Percentiles rank a stretch among this genome's conserved stretches.
Conservation (phyloP, 2,329 filamentous ascomycete genomes). For the Tolypocladium tropicale region DNA sequence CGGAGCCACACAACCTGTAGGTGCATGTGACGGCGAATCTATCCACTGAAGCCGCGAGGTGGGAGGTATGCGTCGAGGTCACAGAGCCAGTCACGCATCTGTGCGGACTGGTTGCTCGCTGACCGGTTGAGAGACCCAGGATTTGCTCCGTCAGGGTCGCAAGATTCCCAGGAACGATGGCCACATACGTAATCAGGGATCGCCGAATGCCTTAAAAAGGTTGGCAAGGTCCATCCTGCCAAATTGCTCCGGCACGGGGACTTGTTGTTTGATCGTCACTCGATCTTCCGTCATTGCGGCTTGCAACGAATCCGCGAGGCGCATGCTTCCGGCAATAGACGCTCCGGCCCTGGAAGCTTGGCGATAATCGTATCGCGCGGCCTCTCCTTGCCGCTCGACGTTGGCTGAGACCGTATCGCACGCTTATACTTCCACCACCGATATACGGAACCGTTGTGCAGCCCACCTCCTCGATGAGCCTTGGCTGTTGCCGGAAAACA, state of each 20-base stretch:
- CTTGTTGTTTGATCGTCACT: neutral
- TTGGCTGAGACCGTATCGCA: neutral
- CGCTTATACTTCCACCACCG: neutral
- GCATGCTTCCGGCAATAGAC: neutral
- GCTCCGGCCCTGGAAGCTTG: neutral
- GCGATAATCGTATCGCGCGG: neutral
- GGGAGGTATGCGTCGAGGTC: neutral
- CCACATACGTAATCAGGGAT: neutral
- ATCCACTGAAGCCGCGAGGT: neutral
- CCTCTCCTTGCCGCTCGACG: neutral
- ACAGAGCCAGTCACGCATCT: neutral
- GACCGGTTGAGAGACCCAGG: neutral
- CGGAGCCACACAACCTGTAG: neutral
- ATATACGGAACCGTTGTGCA: neutral
- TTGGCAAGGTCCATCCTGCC: neutral
- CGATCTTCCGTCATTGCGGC: neutral
- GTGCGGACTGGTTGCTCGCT: neutral
- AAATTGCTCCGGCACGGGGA: neutral
- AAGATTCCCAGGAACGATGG: no score
- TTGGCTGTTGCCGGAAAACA: neutral
- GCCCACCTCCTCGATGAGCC: neutral
- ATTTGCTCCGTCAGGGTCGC: neutral
- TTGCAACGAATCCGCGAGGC: neutral
- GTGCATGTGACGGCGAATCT: neutral
- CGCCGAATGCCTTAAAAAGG: neutral